Base-by-base conservation (phyloP, 139 green algal species). In the Chlorokybus atmophyticus region DNA sequence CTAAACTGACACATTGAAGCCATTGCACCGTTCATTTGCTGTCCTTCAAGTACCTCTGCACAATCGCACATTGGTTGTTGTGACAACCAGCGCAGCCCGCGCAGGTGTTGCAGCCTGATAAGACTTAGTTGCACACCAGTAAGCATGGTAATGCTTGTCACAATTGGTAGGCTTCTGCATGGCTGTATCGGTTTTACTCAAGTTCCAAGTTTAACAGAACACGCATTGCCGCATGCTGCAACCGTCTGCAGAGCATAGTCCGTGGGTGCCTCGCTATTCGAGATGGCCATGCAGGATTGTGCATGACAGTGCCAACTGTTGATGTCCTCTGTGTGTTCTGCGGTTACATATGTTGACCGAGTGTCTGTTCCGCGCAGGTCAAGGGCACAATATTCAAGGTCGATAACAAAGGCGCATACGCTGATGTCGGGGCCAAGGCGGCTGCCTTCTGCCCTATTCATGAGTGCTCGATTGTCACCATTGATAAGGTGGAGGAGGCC, bases 381-480 rank as follows among this genome's bases (percentile, higher is more conserved):
- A 64, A 44, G n/a, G 85, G 83, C 35, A 76, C 60, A 3, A 78
- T 93, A 19, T 83, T 83, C 60, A 68, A 78, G 40, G 66, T 92
- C 1, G 85, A 95, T 62, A 73, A 84, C 39, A 78, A 82, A 29
- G 90, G 87, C 29, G 90, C 82, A 1, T 90, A 85, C 50, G 78
- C 96, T 6, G 90, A 98, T 55, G 84, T 96, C 40, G 90, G 90
- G 39, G 81, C 78, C 27, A 98, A 98, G 79, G 72, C 76, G 17
- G 65, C 82, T 1, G 90, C 85, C 38, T 89, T 90, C 58, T 84
- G 77, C 52, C 81, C 90, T 0, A 60, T 79, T 3, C 42, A 58
- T 4, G 87, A 97, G 74, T 65, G 79, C 50, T 86, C 79, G 23
- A 62, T 94, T 23, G 68, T 62, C 27, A 50, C 27, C 14, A 3